Evolutionary conservation across 1,139 yeast species (phyloP).

Genomic region (Taphrina wiesneri): DNA sequence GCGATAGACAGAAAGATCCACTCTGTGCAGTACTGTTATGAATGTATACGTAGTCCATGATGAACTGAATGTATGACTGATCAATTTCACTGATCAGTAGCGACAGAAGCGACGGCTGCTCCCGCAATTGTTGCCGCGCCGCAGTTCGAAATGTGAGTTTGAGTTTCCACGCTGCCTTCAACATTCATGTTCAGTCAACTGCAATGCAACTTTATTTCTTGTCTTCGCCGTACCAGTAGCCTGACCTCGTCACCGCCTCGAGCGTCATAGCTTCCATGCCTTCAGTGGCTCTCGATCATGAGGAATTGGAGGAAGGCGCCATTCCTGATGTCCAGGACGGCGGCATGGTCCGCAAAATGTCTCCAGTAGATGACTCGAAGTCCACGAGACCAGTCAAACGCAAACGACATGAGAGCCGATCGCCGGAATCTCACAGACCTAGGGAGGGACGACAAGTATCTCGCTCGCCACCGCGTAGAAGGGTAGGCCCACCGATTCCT

Average conservation of each 20-base stretch:
- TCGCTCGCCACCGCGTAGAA: slow-evolving; percentile 7
- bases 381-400: background rate
- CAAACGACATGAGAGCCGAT: background rate
- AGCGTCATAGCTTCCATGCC: background rate
- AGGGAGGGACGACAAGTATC: background rate
- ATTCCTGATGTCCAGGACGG: background rate
- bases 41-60: no score
- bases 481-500: slow-evolving; percentile 32
- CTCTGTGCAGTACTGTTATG: no score
- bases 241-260: background rate
- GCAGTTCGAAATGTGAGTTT: background rate
- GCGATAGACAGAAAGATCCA: no score
- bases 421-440: background rate
- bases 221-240: background rate
- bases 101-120: background rate
- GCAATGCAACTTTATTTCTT: background rate
- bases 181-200: no score
- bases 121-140: background rate
- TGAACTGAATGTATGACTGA: no score
- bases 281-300: background rate
- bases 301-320: background rate
- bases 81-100: no score
- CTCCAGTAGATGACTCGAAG: background rate
- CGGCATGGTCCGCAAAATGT: background rate
- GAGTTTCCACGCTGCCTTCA: no score